phyloP scores from a whole-genome alignment of 83 land plant genomes.

The Picea engelmannii region DNA sequence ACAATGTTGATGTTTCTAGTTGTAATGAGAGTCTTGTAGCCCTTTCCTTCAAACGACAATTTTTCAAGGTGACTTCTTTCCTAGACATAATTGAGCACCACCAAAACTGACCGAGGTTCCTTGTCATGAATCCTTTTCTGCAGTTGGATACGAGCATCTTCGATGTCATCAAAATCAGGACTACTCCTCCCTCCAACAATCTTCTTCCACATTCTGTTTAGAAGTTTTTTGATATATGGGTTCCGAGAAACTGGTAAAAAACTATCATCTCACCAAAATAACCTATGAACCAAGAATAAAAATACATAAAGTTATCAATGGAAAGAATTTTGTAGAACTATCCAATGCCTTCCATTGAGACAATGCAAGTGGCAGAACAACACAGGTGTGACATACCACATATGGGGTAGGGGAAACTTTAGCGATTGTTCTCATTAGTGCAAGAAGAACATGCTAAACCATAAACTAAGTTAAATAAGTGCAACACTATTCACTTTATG shows the following conservation, averaged over 20 bases:
- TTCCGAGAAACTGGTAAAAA: background rate
- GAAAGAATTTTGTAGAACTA: too few relatives aligned
- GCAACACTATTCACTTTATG: too few relatives aligned
- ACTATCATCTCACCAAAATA: background rate
- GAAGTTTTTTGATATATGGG: background rate
- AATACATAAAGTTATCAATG: background rate
- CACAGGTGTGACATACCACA: too few relatives aligned
- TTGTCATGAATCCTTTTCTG: too few relatives aligned
- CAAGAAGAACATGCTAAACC: background rate
- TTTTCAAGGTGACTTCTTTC: background rate
- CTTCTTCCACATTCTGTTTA: background rate
- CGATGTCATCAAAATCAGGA: background rate
- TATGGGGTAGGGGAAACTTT: too few relatives aligned
- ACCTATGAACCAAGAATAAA: slow-evolving; percentile 1
- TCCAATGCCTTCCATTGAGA: too few relatives aligned
- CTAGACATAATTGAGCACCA: slow-evolving; percentile 13
- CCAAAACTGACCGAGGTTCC: background rate
- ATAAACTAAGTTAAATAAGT: too few relatives aligned
- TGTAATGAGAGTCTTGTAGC: slow-evolving; percentile 10
- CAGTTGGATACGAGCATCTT: background rate
- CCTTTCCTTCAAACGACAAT: background rate
- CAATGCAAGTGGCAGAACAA: too few relatives aligned
- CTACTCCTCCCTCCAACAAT: background rate
- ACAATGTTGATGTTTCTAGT: background rate
- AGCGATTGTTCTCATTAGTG: background rate